A percentile compares a stretch with the other conserved stretches of the same genome.
phyloP scores from a whole-genome alignment of 495 filamentous ascomycete species.

The Lepidopterella palustris region DNA sequence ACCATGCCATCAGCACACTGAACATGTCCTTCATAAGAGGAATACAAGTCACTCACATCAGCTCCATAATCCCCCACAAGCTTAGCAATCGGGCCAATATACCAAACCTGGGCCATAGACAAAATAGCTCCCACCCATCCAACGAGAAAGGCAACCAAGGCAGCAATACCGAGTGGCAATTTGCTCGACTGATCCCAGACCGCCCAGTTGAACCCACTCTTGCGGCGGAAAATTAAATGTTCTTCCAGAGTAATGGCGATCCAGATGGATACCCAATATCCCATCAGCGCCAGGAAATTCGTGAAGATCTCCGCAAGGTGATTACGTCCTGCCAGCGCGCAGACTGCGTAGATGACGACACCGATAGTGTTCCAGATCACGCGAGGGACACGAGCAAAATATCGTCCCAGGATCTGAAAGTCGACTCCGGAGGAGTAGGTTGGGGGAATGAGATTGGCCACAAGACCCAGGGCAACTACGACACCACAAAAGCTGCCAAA shows the following conservation, averaged over 20 bases:
- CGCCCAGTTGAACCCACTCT: constrained; percentile 40
- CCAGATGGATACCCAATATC: constrained; percentile 54
- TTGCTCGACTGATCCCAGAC: constrained; percentile 34
- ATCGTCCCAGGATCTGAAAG: constrained; percentile 49
- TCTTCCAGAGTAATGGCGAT: constrained; percentile 49
- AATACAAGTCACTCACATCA: constrained; percentile 41
- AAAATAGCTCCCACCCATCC: constrained; percentile 39
- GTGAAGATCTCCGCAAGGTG: constrained; percentile 51
- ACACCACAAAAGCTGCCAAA: constrained; percentile 73
- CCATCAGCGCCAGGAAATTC: constrained; percentile 55
- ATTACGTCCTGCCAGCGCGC: constrained; percentile 48
- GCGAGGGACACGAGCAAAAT: constrained; percentile 43
- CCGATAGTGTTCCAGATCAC: constrained; percentile 46
- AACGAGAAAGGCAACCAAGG: constrained; percentile 37
- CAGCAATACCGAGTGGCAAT: constrained; percentile 36
- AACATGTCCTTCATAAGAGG: neutral
- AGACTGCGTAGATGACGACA: constrained; percentile 49
- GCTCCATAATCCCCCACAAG: constrained; percentile 51
- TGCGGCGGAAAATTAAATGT: constrained; percentile 45
- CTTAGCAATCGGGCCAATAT: constrained; percentile 37
- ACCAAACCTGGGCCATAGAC: constrained; percentile 41
- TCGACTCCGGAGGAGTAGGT: constrained; percentile 66
- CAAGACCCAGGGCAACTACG: constrained; percentile 61
- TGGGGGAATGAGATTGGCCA: constrained; percentile 64
- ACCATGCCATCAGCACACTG: constrained; percentile 11